Percentiles rank a stretch among this genome's conserved stretches.
phyloP scores from a whole-genome alignment of 73 alveolate species.

The Tetrahymena malaccensis region DNA sequence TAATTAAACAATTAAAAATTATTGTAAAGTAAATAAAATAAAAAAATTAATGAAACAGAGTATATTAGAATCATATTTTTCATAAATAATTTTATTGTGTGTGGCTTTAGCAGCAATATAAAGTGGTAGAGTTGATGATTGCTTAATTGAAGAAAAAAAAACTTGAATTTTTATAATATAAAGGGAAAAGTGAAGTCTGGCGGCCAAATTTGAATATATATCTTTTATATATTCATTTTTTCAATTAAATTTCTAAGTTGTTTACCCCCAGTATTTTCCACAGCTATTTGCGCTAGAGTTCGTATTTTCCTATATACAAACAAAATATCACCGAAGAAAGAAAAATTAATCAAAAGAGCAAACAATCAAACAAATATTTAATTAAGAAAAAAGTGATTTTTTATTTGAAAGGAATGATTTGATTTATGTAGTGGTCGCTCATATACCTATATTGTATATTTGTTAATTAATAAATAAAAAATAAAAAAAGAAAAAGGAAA shows the following conservation, averaged over 20 bases:
- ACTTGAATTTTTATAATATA: no score
- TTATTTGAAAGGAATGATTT: not conserved
- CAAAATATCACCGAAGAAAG: not conserved
- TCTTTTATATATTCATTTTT: no score
- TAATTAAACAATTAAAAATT: conserved; percentile 50
- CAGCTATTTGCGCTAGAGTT: no score
- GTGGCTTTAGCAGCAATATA: conserved; percentile 95
- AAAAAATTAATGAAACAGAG: conserved; percentile 49
- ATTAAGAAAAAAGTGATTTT: not conserved
- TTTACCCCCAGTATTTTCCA: no score
- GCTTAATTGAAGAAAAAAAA: conserved; percentile 92
- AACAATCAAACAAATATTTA: not conserved
- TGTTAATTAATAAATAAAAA: not conserved
- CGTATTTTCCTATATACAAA: not conserved
- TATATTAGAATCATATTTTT: conserved; percentile 64
- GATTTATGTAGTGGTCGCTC: not conserved
- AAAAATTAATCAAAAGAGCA: not conserved
- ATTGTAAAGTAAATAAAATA: conserved; percentile 41
- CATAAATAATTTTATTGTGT: conserved; percentile 91
- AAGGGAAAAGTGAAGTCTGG: no score
- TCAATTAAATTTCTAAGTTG: no score
- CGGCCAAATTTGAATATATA: no score
- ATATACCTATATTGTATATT: not conserved
- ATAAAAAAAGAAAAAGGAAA: not conserved
- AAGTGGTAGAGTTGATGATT: conserved; percentile 97